phyloP scores from a whole-genome alignment of 768 basidiomycete genomes.

The Coprinopsis sp. region DNA sequence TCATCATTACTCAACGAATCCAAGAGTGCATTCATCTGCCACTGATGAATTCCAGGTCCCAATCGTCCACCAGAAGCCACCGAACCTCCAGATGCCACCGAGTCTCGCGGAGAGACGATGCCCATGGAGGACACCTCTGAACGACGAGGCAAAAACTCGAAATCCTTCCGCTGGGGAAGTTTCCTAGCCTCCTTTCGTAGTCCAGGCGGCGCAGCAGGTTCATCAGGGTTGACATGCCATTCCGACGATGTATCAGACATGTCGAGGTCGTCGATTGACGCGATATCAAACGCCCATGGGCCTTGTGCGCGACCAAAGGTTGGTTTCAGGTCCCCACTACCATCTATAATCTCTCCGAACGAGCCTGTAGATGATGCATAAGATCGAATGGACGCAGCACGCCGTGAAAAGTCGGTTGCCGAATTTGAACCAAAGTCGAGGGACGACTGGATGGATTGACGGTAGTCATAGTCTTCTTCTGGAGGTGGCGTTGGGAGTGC shows the following conservation, averaged over 20 bases:
- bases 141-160: slow-evolving; percentile 67
- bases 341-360: slow-evolving; percentile 35
- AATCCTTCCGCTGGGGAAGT: slow-evolving; percentile 72
- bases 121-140: slow-evolving; percentile 80
- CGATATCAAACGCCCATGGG: slow-evolving; percentile 55
- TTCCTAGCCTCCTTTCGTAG: slow-evolving; percentile 50
- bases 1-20: slow-evolving; percentile 72
- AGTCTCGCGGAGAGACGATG: slow-evolving; percentile 52
- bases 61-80: slow-evolving; percentile 35
- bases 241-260: slow-evolving; percentile 75
- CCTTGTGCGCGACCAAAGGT: neutral
- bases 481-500: slow-evolving; percentile 7
- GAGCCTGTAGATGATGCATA: slow-evolving; percentile 43
- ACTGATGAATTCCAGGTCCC: slow-evolving; percentile 58
- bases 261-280: slow-evolving; percentile 75
- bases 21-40: slow-evolving; percentile 78
- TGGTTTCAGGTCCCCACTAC: slow-evolving; percentile 1
- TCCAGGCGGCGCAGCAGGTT: slow-evolving; percentile 44
- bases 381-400: slow-evolving; percentile 37
- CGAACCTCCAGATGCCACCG: slow-evolving; percentile 47
- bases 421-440: neutral
- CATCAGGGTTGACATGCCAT: slow-evolving; percentile 32
- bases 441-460: neutral
- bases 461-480: neutral
- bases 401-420: slow-evolving; percentile 7